These are phyloP conservation scores for Nasturtium officinale DNA, from an alignment of 345 rosid species.

Conservation along the genomic window DNA sequence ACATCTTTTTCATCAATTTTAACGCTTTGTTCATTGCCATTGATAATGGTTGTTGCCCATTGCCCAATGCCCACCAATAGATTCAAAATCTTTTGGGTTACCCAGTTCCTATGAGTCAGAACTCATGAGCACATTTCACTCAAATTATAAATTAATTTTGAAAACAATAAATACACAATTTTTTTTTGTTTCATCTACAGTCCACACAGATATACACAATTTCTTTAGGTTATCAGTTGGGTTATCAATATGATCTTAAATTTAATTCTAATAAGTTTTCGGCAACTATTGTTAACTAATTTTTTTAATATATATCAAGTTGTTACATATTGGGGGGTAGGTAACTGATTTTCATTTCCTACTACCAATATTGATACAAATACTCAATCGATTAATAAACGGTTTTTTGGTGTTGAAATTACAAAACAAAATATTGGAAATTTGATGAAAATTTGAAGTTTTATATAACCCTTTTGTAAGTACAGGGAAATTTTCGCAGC, in stretches of 20 bases:
- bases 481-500: too few species aligned
- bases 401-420: not conserved
- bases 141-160: too few species aligned
- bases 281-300: not conserved
- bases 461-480: too few species aligned
- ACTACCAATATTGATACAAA: not conserved
- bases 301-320: not conserved
- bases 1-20: slow-evolving; percentile 46
- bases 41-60: slow-evolving; percentile 41
- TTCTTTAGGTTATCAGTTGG: not conserved
- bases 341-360: not conserved
- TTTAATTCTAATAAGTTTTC: not conserved
- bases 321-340: not conserved
- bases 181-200: not conserved
- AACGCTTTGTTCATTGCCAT: slow-evolving; percentile 48
- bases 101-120: too few species aligned
- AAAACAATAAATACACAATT: too few species aligned
- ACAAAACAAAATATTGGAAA: too few species aligned
- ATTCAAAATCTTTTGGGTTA: slow-evolving; percentile 37
- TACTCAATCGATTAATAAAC: not conserved
- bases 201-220: not conserved
- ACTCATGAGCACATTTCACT: too few species aligned
- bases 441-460: too few species aligned
- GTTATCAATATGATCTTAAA: not conserved
- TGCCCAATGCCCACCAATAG: slow-evolving; percentile 40